phyloP scores from a whole-genome alignment of 805 yeast genomes.

The Yarrowia sp. region DNA sequence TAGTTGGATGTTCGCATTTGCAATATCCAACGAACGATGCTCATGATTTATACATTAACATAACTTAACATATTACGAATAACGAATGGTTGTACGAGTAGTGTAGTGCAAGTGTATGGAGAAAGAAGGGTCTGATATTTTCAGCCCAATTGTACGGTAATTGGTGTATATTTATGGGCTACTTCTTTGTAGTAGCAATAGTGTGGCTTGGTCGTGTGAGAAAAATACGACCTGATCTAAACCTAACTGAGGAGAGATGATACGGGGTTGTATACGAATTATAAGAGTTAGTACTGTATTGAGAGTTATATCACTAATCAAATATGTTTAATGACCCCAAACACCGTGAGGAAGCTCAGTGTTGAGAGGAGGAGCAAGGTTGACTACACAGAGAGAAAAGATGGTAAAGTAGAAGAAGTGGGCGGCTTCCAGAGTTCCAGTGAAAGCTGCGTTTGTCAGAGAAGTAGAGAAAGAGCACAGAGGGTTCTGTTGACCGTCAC shows the following conservation, averaged over 20 bases:
- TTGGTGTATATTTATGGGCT: too few species aligned
- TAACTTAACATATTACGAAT: not conserved
- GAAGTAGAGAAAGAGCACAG: not conserved
- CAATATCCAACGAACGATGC: not conserved
- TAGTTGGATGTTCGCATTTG: not conserved
- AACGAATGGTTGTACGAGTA: too few species aligned
- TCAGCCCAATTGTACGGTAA: too few species aligned
- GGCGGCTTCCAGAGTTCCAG: not conserved
- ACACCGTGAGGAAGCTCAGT: not conserved
- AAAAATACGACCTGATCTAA: too few species aligned
- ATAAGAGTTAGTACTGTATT: too few species aligned
- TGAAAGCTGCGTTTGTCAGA: not conserved
- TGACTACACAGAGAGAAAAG: not conserved
- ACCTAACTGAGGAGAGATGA: too few species aligned
- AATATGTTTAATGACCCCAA: not conserved
- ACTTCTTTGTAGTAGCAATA: too few species aligned
- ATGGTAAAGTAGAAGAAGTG: not conserved
- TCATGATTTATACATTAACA: slow-evolving; percentile 13
- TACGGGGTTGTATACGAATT: too few species aligned
- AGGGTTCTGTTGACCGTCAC: not conserved
- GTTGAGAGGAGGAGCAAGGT: not conserved
- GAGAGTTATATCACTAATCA: not conserved
- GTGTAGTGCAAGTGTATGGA: not conserved
- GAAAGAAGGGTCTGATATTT: too few species aligned
- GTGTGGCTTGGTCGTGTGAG: too few species aligned